Evolutionary conservation across 495 filamentous ascomycete species (phyloP).

Genomic region (Tuber melanosporum): DNA sequence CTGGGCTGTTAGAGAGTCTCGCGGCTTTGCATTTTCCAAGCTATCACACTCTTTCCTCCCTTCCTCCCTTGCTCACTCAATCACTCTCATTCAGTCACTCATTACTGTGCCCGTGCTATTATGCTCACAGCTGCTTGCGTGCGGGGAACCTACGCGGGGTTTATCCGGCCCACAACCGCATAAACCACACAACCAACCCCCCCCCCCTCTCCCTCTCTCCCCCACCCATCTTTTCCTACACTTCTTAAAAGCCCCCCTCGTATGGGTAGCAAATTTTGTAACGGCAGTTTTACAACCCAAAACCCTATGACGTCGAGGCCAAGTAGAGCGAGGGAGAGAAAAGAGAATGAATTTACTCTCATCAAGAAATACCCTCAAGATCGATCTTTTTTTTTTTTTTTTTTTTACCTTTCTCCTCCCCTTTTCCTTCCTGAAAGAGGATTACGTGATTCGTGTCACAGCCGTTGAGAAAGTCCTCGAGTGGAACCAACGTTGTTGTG

Average conservation of each 20-base stretch:
- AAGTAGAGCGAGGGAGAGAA: not conserved
- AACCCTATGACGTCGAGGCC: not conserved
- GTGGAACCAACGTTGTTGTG: not conserved
- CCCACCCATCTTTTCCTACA: not conserved
- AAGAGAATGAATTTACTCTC: not conserved
- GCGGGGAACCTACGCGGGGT: not conserved
- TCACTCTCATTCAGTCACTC: not conserved
- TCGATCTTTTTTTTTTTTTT: not conserved
- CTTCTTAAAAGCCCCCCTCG: not conserved
- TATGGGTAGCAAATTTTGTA: not conserved
- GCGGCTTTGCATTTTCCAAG: not conserved
- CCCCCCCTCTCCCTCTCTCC: not conserved
- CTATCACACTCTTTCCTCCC: not conserved
- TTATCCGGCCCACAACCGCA: not conserved
- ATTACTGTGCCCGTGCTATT: not conserved
- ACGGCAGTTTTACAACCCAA: not conserved
- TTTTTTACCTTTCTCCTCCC: not conserved
- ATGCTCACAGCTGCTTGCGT: not conserved
- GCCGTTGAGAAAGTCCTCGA: not conserved
- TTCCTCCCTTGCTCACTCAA: not conserved
- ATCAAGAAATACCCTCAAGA: constrained; percentile 1
- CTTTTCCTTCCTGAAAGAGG: not conserved
- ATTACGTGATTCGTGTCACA: not conserved
- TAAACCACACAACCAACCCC: too few species aligned
- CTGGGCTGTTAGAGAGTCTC: not conserved